These are phyloP conservation scores for Calonectria hawksworthii DNA, from an alignment of 2,329 filamentous ascomycete species.

Conservation along the genomic window DNA sequence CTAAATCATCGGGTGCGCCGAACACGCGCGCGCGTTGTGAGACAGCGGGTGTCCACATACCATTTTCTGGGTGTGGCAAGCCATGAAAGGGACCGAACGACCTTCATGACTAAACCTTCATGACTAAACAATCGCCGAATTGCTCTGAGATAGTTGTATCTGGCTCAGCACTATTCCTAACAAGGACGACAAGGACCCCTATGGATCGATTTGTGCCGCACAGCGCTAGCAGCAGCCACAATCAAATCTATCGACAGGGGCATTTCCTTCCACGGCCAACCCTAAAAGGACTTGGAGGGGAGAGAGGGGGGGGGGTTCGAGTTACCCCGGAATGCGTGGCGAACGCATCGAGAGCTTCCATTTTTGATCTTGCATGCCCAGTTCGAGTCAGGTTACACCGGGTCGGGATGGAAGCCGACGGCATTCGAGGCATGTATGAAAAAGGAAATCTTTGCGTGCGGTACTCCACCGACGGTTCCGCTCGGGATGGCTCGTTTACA, in stretches of 20 bases:
- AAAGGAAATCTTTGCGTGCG: background rate
- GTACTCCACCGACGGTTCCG: background rate
- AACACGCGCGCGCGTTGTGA: background rate
- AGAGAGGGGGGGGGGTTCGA: no score
- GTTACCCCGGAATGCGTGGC: background rate
- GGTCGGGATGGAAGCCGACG: no score
- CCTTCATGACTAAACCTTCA: background rate
- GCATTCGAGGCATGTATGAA: background rate
- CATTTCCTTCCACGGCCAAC: background rate
- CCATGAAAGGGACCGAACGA: background rate
- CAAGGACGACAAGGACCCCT: background rate
- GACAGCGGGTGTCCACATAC: background rate
- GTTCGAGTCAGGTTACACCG: background rate
- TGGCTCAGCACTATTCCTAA: background rate
- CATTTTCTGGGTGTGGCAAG: background rate
- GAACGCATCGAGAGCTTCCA: background rate
- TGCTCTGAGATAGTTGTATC: background rate
- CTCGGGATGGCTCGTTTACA: background rate
- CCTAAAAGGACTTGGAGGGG: no score
- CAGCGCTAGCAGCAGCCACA: background rate
- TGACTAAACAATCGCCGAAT: background rate
- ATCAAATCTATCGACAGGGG: background rate
- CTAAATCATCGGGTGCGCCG: background rate
- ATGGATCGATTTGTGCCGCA: background rate
- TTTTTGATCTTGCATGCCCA: background rate